phyloP scores from a whole-genome alignment of 2,329 filamentous ascomycete species.

The Xylogone sp. region DNA sequence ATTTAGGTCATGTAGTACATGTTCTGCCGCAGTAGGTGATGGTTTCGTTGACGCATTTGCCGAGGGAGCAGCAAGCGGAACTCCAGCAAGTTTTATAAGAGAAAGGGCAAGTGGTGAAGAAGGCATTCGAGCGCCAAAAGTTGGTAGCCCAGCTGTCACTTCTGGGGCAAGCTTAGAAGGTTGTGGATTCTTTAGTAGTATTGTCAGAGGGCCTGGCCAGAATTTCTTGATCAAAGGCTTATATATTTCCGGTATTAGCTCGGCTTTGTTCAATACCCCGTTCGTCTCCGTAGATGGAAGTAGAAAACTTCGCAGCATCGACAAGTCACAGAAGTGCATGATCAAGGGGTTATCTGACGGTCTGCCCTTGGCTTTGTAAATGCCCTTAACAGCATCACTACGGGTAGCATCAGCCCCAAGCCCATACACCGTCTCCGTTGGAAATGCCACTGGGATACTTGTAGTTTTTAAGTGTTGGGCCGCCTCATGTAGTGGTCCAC shows the following conservation, averaged over 20 bases:
- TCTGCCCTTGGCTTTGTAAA: conserved; percentile 85
- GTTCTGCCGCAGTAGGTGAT: conserved; percentile 83
- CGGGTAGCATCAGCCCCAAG: conserved; percentile 94
- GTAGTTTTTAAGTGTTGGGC: conserved; percentile 19
- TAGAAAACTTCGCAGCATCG: conserved; percentile 23
- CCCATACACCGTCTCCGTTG: conserved; percentile 96
- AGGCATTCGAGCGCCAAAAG: conserved; percentile 90
- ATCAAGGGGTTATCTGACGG: conserved; percentile 96
- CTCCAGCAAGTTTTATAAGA: conserved; percentile 74
- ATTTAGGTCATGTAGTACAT: conserved; percentile 80
- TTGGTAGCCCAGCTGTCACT: conserved; percentile 79
- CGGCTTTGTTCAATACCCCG: conserved; percentile 24
- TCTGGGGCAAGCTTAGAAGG: conserved; percentile 75
- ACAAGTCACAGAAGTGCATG: conserved; percentile 78
- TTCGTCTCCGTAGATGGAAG: conserved; percentile 5
- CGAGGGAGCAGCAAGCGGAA: conserved; percentile 84
- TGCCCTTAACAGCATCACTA: conserved; percentile 79
- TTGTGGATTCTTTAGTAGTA: conserved; percentile 75
- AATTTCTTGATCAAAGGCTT: conserved; percentile 72
- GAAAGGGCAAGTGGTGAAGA: conserved; percentile 78
- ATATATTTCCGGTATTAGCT: conserved; percentile 47
- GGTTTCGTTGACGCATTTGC: conserved; percentile 94
- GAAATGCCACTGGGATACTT: conserved; percentile 77
- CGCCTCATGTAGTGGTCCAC: conserved; percentile 20
- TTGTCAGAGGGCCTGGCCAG: conserved; percentile 93